Conservation (phyloP, 805 yeast species). For the Jamesozyma jinghongensis region DNA sequence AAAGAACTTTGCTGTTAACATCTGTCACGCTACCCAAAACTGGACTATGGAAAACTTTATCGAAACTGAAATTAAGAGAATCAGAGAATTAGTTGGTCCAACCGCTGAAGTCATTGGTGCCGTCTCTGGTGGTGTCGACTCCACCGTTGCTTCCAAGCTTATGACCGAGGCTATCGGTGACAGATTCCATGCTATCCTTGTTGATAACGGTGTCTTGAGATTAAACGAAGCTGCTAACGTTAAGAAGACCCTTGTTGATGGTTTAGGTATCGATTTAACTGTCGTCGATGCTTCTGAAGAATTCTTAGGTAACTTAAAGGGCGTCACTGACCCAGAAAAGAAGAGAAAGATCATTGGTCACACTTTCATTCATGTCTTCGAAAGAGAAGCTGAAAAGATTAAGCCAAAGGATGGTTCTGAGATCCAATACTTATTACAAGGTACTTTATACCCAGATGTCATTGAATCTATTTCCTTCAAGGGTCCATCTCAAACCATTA, state of each 20-base stretch:
- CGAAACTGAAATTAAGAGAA: slow-evolving; percentile 91
- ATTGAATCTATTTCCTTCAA: slow-evolving; percentile 97
- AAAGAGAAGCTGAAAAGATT: slow-evolving; percentile 88
- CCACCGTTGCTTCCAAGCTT: slow-evolving; percentile 97
- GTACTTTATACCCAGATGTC: slow-evolving; percentile 96
- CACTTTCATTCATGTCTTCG: slow-evolving; percentile 94
- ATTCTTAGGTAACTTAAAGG: slow-evolving; percentile 77
- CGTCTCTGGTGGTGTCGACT: slow-evolving; percentile 98
- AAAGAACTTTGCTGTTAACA: slow-evolving; percentile 85
- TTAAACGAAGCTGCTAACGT: slow-evolving; percentile 85
- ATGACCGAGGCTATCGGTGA: slow-evolving; percentile 98
- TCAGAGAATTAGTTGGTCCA: slow-evolving; percentile 86
- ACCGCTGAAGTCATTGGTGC: slow-evolving; percentile 99
- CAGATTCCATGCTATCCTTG: slow-evolving; percentile 96
- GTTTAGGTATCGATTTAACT: slow-evolving; percentile 88
- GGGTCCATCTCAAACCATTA: slow-evolving; percentile 99
- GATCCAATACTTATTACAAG: slow-evolving; percentile 89
- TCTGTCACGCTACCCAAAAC: slow-evolving; percentile 78
- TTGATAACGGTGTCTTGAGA: slow-evolving; percentile 97
- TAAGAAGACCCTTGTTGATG: slow-evolving; percentile 80
- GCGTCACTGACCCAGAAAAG: slow-evolving; percentile 97
- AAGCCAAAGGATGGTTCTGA: slow-evolving; percentile 83
- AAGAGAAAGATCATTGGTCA: slow-evolving; percentile 98
- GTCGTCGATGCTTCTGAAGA: slow-evolving; percentile 92
- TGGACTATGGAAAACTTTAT: slow-evolving; percentile 99